These are phyloP conservation scores for Coemansia sp. DNA, from an alignment of 192 early-diverging fungal genomes.

Conservation along the genomic window DNA sequence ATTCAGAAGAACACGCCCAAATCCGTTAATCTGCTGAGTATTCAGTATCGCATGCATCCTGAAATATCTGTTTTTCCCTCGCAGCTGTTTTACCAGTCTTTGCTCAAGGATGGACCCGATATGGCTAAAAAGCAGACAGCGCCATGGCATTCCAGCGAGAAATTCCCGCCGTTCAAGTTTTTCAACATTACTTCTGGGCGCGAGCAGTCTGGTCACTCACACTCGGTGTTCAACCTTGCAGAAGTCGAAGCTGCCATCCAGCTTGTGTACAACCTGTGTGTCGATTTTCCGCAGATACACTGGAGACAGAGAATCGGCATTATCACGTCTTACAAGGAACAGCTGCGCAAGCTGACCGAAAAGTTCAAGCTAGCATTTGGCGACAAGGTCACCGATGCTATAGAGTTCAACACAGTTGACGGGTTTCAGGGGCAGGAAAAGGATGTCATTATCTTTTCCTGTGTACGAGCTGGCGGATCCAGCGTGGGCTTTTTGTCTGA, in stretches of 20 bases:
- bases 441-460: constrained; percentile 94
- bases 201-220: constrained; percentile 57
- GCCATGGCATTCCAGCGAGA: constrained; percentile 65
- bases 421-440: constrained; percentile 98
- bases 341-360: constrained; percentile 69
- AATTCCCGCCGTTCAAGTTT: constrained; percentile 77
- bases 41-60: constrained; percentile 98
- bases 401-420: constrained; percentile 95
- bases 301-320: constrained; percentile 77
- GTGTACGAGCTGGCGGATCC: constrained; percentile 72
- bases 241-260: constrained; percentile 76
- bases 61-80: constrained; percentile 82
- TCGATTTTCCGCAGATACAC: constrained; percentile 56
- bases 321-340: constrained; percentile 93
- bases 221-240: constrained; percentile 75
- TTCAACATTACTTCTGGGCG: constrained; percentile 63
- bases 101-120: constrained; percentile 72
- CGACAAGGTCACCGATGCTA: constrained; percentile 58
- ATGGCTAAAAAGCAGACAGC: constrained; percentile 64
- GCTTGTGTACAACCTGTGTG: constrained; percentile 66
- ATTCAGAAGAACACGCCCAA: constrained; percentile 68
- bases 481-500: constrained; percentile 85
- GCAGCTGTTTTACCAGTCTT: constrained; percentile 73
- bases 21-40: constrained; percentile 76
- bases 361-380: constrained; percentile 70